Percentiles rank a stretch among this genome's conserved stretches.
These are phyloP conservation scores for Mycosphaerella sp. DNA, from an alignment of 2,329 filamentous ascomycete genomes.

Conservation along the genomic window DNA sequence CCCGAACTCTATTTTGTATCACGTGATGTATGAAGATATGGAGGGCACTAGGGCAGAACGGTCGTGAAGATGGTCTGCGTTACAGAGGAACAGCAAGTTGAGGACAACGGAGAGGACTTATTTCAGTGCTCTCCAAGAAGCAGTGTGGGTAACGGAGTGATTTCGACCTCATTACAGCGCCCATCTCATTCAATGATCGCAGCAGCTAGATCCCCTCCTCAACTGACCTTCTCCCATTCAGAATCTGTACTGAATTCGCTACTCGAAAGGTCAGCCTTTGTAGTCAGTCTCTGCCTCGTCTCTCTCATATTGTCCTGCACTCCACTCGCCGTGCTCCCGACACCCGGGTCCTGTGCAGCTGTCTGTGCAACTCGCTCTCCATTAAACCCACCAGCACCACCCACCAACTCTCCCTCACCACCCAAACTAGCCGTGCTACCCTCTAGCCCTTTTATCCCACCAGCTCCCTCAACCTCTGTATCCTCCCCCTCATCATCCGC, in stretches of 20 bases:
- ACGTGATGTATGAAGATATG: too few species aligned
- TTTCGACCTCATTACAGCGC: not conserved
- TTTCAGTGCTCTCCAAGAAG: too few species aligned
- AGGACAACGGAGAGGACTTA: too few species aligned
- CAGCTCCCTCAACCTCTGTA: conserved; percentile 34
- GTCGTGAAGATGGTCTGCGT: too few species aligned
- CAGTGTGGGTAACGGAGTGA: not conserved
- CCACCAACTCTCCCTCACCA: conserved; percentile 8
- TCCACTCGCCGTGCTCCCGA: conserved; percentile 13
- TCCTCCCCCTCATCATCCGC: conserved; percentile 45
- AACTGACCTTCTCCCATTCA: conserved; percentile 92
- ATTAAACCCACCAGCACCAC: conserved; percentile 1
- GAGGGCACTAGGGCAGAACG: too few species aligned
- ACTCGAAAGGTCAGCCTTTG: conserved; percentile 26
- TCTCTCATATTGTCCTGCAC: conserved; percentile 8
- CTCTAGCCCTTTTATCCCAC: conserved; percentile 15
- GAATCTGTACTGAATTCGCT: conserved; percentile 66
- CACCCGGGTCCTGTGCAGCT: conserved; percentile 10
- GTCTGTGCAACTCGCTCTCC: conserved; percentile 12
- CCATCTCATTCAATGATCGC: not conserved
- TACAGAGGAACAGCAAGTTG: too few species aligned
- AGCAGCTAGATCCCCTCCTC: conserved; percentile 52
- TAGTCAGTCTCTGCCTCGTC: conserved; percentile 16
- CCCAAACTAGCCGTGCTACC: conserved; percentile 13
- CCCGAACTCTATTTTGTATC: too few species aligned